Percentiles rank a stretch among this genome's conserved stretches.
Conservation (phyloP, 1,284 basidiomycete species). For the Rhodotorula mucilaginosa region DNA sequence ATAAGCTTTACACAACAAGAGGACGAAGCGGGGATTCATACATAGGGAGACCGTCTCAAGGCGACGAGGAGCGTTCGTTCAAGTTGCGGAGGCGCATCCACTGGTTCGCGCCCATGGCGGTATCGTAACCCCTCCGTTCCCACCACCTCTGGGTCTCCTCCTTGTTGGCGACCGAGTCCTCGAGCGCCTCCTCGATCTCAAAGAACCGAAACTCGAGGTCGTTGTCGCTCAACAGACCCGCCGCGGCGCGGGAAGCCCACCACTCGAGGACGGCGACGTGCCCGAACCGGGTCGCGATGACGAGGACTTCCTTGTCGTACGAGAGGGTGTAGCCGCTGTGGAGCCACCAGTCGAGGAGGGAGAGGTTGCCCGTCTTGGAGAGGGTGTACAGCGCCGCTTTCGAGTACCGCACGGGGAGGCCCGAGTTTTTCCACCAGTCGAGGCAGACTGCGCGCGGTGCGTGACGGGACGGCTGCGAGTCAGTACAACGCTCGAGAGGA, state of each 20-base stretch:
- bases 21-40: not conserved
- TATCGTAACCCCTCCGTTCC: constrained; percentile 52
- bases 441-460: constrained; percentile 48
- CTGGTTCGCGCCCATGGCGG: constrained; percentile 21
- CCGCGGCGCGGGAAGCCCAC: constrained; percentile 59
- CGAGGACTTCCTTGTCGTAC: constrained; percentile 72
- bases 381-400: constrained; percentile 69
- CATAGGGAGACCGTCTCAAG: not conserved
- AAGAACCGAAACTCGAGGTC: constrained; percentile 76
- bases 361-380: constrained; percentile 72
- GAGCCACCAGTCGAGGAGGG: constrained; percentile 75
- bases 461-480: not conserved
- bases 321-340: constrained; percentile 64
- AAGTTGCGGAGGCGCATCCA: constrained; percentile 35
- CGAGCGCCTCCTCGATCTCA: constrained; percentile 74
- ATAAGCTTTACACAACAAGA: not conserved
- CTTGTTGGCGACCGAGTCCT: constrained; percentile 73
- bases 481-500: not conserved
- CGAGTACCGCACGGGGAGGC: constrained; percentile 64
- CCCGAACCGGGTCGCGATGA: constrained; percentile 72
- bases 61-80: constrained; percentile 3
- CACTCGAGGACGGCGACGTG: constrained; percentile 75
- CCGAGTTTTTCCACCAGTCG: constrained; percentile 74
- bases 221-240: constrained; percentile 50
- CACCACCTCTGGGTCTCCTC: constrained; percentile 60